These are phyloP conservation scores for Trametes sanguinea DNA, from an alignment of 768 basidiomycete genomes.

Conservation along the genomic window DNA sequence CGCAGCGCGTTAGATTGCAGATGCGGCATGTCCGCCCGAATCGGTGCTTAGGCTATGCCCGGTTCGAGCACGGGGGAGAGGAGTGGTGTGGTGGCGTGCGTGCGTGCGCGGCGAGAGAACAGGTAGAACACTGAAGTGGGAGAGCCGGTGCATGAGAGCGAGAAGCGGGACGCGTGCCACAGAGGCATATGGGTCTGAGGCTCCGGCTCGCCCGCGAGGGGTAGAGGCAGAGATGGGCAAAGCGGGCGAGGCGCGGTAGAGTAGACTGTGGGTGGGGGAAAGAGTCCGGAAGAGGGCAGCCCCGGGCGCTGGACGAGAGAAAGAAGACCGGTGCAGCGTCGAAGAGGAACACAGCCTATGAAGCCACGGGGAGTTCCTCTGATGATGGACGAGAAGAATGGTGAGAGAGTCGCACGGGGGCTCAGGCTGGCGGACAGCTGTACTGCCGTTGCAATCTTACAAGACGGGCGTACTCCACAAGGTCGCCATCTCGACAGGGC, in stretches of 20 bases:
- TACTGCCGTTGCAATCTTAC: background rate
- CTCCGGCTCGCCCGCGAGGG: background rate
- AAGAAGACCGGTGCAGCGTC: background rate
- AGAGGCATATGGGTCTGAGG: background rate
- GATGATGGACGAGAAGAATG: conserved; percentile 9
- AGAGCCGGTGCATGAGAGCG: background rate
- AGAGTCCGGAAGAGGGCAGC: background rate
- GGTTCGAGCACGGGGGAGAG: conserved; percentile 10
- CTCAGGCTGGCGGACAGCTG: background rate
- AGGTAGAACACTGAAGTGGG: background rate
- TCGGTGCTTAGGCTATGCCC: conserved; percentile 20
- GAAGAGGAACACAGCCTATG: conserved; percentile 16
- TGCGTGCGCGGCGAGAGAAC: background rate
- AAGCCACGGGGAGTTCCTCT: conserved; percentile 8
- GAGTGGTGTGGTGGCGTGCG: background rate
- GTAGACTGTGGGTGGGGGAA: background rate
- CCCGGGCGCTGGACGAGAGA: conserved; percentile 1
- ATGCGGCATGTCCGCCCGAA: conserved; percentile 3
- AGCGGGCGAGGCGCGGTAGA: conserved; percentile 1
- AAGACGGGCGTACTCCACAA: background rate
- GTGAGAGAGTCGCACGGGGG: background rate
- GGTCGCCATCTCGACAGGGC: conserved; percentile 16
- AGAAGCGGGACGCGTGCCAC: background rate
- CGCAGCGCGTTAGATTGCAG: no score
- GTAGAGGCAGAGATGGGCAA: background rate